Percentiles rank a stretch among this genome's conserved stretches.
Evolutionary conservation across 2,329 filamentous ascomycete genomes (phyloP).

Genomic region (Neodidymelliopsis sp.): DNA sequence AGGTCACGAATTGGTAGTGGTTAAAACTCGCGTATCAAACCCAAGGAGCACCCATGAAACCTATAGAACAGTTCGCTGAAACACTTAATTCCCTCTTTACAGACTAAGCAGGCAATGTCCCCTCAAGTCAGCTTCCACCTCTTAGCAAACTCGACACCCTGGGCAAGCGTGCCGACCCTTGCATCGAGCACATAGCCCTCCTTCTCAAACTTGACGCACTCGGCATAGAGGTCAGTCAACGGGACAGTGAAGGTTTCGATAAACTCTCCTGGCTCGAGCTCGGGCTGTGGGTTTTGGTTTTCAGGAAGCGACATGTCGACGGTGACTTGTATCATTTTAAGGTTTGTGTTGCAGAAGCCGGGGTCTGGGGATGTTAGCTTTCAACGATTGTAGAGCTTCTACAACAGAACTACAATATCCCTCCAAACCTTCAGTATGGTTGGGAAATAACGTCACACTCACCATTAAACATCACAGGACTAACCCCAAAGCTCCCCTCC

Average conservation of each 20-base stretch:
- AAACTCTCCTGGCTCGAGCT: slow-evolving; percentile 81
- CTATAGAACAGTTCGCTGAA: no score
- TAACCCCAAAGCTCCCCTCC: slow-evolving; percentile 45
- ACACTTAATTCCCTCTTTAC: no score
- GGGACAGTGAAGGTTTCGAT: slow-evolving; percentile 80
- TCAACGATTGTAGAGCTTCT: no score
- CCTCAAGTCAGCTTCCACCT: slow-evolving; percentile 39
- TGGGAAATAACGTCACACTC: slow-evolving; percentile 12
- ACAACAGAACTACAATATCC: no score
- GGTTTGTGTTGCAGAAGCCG: slow-evolving; percentile 53
- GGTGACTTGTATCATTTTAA: slow-evolving; percentile 73
- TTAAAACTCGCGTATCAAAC: no score
- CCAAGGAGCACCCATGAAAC: no score
- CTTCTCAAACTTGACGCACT: slow-evolving; percentile 70
- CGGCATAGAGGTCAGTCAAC: slow-evolving; percentile 68
- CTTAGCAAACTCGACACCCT: slow-evolving; percentile 78
- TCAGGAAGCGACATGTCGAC: slow-evolving; percentile 73
- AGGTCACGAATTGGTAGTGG: no score
- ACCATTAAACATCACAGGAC: slow-evolving; percentile 55
- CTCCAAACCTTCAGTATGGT: no score
- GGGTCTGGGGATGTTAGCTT: slow-evolving; percentile 39
- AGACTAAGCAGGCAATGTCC: no score
- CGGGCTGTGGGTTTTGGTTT: slow-evolving; percentile 72
- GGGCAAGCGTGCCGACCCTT: slow-evolving; percentile 77
- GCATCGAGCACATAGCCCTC: slow-evolving; percentile 82